phyloP scores from a whole-genome alignment of 768 basidiomycete species.

The Macrolepiota dolichaula region DNA sequence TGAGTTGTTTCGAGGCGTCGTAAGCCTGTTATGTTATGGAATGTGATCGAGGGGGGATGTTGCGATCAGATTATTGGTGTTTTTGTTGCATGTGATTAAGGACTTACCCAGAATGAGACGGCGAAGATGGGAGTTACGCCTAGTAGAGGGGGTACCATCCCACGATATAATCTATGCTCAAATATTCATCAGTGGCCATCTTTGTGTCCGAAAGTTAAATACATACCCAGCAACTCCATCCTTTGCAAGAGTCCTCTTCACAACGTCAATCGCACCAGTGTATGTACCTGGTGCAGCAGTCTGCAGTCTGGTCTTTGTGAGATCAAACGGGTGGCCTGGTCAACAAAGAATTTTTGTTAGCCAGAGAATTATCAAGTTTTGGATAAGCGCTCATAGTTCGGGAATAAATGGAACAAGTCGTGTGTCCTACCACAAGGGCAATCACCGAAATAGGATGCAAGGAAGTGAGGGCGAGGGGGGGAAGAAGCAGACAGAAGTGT shows the following conservation, averaged over 20 bases:
- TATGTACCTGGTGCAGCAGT: constrained; percentile 88
- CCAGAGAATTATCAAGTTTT: not conserved
- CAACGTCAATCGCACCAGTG: constrained; percentile 90
- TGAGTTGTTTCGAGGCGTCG: constrained; percentile 86
- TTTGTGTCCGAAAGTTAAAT: not conserved
- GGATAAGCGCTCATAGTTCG: too few relatives aligned
- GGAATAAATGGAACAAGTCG: not conserved
- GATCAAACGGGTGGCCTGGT: constrained; percentile 93
- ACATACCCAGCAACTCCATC: constrained; percentile 87
- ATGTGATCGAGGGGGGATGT: not conserved
- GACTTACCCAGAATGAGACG: constrained; percentile 90
- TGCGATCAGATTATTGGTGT: not conserved
- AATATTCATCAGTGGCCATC: constrained; percentile 6
- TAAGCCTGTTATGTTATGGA: constrained; percentile 61
- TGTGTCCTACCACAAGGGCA: not conserved
- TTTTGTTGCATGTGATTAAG: constrained; percentile 13
- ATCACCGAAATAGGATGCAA: not conserved
- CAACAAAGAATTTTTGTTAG: not conserved
- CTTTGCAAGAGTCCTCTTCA: constrained; percentile 83
- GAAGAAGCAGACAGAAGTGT: not conserved
- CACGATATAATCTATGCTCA: constrained; percentile 71
- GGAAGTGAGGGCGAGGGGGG: not conserved
- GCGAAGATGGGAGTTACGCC: constrained; percentile 99
- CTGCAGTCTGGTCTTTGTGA: constrained; percentile 95
- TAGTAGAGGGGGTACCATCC: constrained; percentile 88